These are phyloP conservation scores for Encephalitozoon hellem DNA, from an alignment of 371 early-diverging fungal genomes.

Conservation along the genomic window DNA sequence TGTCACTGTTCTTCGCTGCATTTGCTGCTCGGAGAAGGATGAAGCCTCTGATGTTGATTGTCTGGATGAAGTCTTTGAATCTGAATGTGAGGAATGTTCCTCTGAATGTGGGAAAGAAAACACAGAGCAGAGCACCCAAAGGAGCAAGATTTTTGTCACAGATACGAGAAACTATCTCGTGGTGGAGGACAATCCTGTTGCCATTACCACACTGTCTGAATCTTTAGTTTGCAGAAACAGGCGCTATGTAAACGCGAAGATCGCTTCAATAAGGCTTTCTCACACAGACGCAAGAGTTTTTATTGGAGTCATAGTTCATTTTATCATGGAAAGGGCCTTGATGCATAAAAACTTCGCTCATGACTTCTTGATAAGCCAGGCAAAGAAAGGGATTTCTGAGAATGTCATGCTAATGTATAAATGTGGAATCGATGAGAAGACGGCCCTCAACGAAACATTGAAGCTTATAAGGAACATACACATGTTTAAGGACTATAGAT, in stretches of 20 bases:
- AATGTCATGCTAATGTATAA: conserved; percentile 11
- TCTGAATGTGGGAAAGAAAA: neutral
- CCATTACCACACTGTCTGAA: conserved; percentile 32
- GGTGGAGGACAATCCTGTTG: conserved; percentile 43
- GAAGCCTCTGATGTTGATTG: neutral
- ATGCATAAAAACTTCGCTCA: conserved; percentile 6
- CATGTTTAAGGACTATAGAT: conserved; percentile 1
- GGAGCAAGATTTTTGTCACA: neutral
- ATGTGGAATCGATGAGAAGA: conserved; percentile 13
- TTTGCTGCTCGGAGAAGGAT: conserved; percentile 3
- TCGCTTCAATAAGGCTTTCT: conserved; percentile 37
- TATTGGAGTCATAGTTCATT: conserved; percentile 43
- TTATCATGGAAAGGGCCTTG: conserved; percentile 16
- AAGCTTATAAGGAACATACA: conserved; percentile 13
- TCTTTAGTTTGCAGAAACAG: conserved; percentile 38
- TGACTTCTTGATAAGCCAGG: conserved; percentile 16
- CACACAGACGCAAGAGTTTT: conserved; percentile 12
- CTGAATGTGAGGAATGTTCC: neutral
- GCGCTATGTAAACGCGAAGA: conserved; percentile 9
- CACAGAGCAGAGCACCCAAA: neutral
- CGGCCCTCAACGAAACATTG: conserved; percentile 20
- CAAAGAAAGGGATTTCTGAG: neutral
- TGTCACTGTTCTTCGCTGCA: conserved; percentile 14
- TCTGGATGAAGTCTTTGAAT: neutral
- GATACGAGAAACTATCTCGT: conserved; percentile 30